Evolutionary conservation across 306 rosid species (phyloP).

Genomic region (Pachyrhizus erosus): DNA sequence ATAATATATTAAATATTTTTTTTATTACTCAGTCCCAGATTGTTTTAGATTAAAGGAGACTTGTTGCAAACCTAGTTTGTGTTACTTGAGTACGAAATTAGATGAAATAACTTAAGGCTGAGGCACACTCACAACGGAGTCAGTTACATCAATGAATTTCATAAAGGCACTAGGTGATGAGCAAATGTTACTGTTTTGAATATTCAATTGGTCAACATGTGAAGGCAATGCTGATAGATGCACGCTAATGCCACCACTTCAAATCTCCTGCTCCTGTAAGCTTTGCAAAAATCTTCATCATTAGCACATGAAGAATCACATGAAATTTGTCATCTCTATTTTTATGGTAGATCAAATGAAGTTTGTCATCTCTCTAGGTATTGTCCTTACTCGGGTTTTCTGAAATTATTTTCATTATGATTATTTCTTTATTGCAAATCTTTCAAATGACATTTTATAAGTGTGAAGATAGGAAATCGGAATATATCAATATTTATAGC

Average conservation of each 20-base stretch:
- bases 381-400: not conserved
- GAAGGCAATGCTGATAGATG: not conserved
- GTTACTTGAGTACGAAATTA: not conserved
- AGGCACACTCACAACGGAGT: too few relatives aligned
- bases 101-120: too few relatives aligned
- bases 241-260: not conserved
- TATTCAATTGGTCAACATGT: not conserved
- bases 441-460: not conserved
- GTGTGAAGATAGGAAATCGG: slow-evolving; percentile 45
- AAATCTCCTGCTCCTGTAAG: not conserved
- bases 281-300: not conserved
- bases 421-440: not conserved
- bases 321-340: too few relatives aligned
- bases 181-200: too few relatives aligned
- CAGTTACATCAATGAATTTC: not conserved
- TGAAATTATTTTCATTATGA: not conserved
- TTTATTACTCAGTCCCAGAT: too few relatives aligned
- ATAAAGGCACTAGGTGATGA: not conserved
- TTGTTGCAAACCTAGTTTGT: not conserved
- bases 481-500: slow-evolving; percentile 31
- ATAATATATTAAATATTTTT: too few relatives aligned
- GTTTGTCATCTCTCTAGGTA: too few relatives aligned
- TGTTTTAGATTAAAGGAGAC: too few relatives aligned
- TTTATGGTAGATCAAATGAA: too few relatives aligned
- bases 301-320: not conserved